Conservation (phyloP, 352 stramenopile species). For the Blastocystis hominis region DNA sequence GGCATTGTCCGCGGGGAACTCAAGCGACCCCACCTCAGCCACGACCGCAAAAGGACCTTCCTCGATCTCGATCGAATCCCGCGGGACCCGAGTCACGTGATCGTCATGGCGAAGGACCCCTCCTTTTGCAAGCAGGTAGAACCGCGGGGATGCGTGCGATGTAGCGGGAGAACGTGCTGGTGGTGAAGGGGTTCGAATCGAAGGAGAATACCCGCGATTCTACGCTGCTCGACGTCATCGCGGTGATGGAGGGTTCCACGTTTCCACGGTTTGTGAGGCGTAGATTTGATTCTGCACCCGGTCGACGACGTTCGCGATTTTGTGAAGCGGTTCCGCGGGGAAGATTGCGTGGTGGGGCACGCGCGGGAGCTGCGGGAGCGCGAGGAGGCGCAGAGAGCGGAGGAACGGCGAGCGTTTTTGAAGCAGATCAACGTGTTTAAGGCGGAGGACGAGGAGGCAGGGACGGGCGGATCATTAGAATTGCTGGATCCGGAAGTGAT, state of each 20-base stretch:
- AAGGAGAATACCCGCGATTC: not conserved
- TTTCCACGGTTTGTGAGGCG: not conserved
- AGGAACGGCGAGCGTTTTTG: not conserved
- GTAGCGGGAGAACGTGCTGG: slow-evolving; percentile 18
- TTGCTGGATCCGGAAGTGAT: slow-evolving; percentile 1
- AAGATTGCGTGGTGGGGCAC: not conserved
- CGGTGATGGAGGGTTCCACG: not conserved
- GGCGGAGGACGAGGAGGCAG: not conserved
- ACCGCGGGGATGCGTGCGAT: not conserved
- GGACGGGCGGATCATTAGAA: not conserved
- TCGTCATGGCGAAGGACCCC: not conserved
- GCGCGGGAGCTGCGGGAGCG: not conserved
- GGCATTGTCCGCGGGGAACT: not conserved
- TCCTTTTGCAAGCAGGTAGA: not conserved
- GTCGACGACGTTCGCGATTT: slow-evolving; percentile 1
- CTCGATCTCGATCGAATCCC: not conserved
- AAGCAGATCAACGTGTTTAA: slow-evolving; percentile 50
- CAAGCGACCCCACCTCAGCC: not conserved
- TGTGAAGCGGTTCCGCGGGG: not conserved
- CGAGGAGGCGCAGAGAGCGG: not conserved
- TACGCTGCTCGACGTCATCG: slow-evolving; percentile 17
- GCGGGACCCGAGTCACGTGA: not conserved
- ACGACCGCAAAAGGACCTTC: not conserved
- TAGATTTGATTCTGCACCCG: not conserved
- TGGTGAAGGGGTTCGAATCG: slow-evolving; percentile 10